Conservation (phyloP, 495 filamentous ascomycete genomes). For the Trypethelium eluteriae region DNA sequence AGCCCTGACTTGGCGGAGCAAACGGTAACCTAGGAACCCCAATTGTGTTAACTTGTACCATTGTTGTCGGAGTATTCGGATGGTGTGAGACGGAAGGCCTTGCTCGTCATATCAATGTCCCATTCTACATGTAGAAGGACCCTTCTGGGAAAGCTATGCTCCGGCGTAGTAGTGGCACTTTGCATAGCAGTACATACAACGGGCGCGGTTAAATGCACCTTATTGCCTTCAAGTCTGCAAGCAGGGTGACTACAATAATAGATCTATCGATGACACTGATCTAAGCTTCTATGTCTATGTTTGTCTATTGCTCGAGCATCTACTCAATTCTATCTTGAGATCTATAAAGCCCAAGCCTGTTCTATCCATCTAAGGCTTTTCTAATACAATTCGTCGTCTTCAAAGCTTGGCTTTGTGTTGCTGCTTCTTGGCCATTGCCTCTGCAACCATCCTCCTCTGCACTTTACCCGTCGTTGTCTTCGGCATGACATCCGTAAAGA, state of each 20-base stretch:
- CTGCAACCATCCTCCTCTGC: conserved; percentile 70
- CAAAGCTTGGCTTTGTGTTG: conserved; percentile 39
- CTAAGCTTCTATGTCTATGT: not conserved
- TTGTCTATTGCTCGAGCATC: not conserved
- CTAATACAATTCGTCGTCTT: conserved; percentile 2
- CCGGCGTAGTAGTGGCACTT: not conserved
- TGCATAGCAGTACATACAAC: not conserved
- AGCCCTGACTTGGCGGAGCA: not conserved
- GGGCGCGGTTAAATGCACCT: too few relatives aligned
- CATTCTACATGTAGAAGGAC: not conserved
- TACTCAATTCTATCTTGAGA: not conserved
- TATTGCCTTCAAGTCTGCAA: too few relatives aligned
- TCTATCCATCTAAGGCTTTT: not conserved
- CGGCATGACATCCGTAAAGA: conserved; percentile 71
- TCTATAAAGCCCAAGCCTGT: not conserved
- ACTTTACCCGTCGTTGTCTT: conserved; percentile 90
- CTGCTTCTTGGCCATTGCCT: conserved; percentile 59
- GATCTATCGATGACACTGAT: not conserved
- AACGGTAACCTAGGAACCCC: not conserved
- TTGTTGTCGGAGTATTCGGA: not conserved
- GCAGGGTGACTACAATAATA: not conserved
- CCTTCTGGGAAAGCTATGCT: not conserved
- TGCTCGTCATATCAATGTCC: not conserved
- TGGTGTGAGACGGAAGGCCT: not conserved
- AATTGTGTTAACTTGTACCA: not conserved